phyloP scores from a whole-genome alignment of 2,329 filamentous ascomycete species.

The Penicillium sumatraense region DNA sequence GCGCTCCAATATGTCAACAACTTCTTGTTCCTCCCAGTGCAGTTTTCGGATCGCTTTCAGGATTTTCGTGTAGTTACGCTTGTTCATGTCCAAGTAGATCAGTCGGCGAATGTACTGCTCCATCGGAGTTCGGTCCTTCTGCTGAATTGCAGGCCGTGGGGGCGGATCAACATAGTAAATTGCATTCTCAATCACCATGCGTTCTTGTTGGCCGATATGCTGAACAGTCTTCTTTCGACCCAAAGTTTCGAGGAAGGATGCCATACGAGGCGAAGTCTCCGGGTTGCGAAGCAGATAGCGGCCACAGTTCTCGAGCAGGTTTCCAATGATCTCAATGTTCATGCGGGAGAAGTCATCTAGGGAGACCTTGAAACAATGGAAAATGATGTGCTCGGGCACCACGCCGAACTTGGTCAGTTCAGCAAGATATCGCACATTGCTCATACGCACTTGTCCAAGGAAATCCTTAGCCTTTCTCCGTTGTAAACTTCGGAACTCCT shows the following conservation, averaged over 20 bases:
- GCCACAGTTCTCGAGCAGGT: conserved; percentile 93
- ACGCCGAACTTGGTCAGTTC: conserved; percentile 98
- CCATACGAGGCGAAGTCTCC: conserved; percentile 91
- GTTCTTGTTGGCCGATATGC: conserved; percentile 92
- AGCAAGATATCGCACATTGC: conserved; percentile 96
- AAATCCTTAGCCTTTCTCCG: conserved; percentile 98
- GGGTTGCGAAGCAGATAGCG: conserved; percentile 90
- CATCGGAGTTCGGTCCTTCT: conserved; percentile 92
- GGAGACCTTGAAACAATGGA: conserved; percentile 97
- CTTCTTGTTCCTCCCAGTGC: conserved; percentile 95
- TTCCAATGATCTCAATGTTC: conserved; percentile 99
- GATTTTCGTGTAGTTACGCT: conserved; percentile 90
- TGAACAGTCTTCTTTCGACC: conserved; percentile 95
- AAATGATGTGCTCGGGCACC: conserved; percentile 97
- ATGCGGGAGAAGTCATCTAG: conserved; percentile 97
- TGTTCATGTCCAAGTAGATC: conserved; percentile 91
- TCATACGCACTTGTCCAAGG: conserved; percentile 86
- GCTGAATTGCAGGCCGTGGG: conserved; percentile 88
- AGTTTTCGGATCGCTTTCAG: conserved; percentile 92
- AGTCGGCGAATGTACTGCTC: conserved; percentile 93
- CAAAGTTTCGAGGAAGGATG: conserved; percentile 89
- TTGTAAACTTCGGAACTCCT: conserved; percentile 95
- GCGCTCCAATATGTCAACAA: conserved; percentile 79
- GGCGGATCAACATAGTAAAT: conserved; percentile 98
- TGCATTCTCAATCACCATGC: conserved; percentile 98